A percentile compares a stretch with the other conserved stretches of the same genome.
phyloP scores from a whole-genome alignment of 257 asterid genomes.

The Fraxinus quadrangulata region DNA sequence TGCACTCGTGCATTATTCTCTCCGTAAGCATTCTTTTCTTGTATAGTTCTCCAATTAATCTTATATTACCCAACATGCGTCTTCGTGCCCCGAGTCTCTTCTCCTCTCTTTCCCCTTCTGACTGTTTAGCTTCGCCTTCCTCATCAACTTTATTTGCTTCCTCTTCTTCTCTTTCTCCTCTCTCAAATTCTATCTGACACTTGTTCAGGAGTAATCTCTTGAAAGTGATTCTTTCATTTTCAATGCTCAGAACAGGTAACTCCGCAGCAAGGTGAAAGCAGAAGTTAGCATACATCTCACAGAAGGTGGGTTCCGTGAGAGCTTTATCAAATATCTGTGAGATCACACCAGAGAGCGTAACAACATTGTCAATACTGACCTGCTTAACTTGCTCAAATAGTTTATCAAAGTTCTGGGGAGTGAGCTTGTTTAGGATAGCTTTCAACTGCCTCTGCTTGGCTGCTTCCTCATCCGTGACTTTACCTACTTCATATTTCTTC shows the following conservation, averaged over 20 bases:
- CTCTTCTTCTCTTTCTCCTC: constrained; percentile 41
- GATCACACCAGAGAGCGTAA: constrained; percentile 37
- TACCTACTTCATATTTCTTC: constrained; percentile 34
- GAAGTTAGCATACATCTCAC: constrained; percentile 44
- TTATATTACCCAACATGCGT: constrained; percentile 44
- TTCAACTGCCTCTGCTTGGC: constrained; percentile 42
- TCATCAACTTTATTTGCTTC: constrained; percentile 32
- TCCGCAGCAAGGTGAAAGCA: constrained; percentile 34
- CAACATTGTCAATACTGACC: constrained; percentile 31
- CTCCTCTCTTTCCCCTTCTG: constrained; percentile 32
- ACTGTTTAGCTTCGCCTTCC: constrained; percentile 23
- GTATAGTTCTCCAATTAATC: constrained; percentile 45
- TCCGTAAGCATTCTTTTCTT: constrained; percentile 43
- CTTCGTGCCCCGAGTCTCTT: constrained; percentile 31
- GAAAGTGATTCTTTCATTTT: constrained; percentile 34
- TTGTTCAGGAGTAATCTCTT: constrained; percentile 35
- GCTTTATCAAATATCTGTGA: constrained; percentile 46
- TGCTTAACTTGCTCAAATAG: constrained; percentile 44
- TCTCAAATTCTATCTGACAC: constrained; percentile 45
- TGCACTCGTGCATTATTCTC: constrained; percentile 41
- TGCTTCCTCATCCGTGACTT: constrained; percentile 37
- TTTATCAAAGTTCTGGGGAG: constrained; percentile 47
- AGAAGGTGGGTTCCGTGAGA: constrained; percentile 41
- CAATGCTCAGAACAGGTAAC: constrained; percentile 35
- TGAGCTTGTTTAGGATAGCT: constrained; percentile 42